phyloP scores from a whole-genome alignment of 2,329 filamentous ascomycete genomes.

The Apiospora hydei region DNA sequence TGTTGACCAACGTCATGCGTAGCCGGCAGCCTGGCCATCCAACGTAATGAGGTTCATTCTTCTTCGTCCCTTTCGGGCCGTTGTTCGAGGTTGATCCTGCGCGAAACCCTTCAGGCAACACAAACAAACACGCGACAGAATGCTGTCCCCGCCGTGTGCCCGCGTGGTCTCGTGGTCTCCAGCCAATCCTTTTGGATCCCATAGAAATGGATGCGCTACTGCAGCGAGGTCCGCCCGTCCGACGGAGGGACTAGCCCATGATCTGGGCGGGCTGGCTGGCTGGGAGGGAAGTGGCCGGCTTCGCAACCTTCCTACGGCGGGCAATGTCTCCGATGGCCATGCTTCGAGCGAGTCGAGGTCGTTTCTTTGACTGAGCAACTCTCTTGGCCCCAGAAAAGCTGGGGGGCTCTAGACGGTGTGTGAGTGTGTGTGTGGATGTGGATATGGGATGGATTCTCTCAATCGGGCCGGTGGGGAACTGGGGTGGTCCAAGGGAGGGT shows the following conservation, averaged over 20 bases:
- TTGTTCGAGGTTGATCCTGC: conserved; percentile 4
- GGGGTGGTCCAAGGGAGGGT: not conserved
- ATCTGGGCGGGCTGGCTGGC: conserved; percentile 8
- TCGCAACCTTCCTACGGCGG: conserved; percentile 5
- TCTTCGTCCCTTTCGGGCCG: not conserved
- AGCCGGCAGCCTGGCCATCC: not conserved
- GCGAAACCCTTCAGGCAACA: not conserved
- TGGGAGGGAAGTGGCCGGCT: not conserved
- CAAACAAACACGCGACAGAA: not conserved
- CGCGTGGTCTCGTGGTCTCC: not conserved
- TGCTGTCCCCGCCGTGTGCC: not conserved
- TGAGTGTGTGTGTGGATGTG: not conserved
- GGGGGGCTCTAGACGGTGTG: conserved; percentile 7
- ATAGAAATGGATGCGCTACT: conserved; percentile 8
- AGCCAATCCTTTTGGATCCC: not conserved
- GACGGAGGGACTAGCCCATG: conserved; percentile 2
- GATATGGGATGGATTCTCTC: conserved; percentile 1
- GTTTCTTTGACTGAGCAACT: too few species aligned
- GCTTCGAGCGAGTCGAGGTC: not conserved
- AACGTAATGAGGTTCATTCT: not conserved
- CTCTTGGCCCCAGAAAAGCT: conserved; percentile 14
- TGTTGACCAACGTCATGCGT: not conserved
- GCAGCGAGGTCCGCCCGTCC: not conserved
- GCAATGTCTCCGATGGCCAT: conserved; percentile 18
- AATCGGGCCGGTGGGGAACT: conserved; percentile 15